Evolutionary conservation across 768 basidiomycete genomes (phyloP).

Genomic region (Mycena albidolilacea): DNA sequence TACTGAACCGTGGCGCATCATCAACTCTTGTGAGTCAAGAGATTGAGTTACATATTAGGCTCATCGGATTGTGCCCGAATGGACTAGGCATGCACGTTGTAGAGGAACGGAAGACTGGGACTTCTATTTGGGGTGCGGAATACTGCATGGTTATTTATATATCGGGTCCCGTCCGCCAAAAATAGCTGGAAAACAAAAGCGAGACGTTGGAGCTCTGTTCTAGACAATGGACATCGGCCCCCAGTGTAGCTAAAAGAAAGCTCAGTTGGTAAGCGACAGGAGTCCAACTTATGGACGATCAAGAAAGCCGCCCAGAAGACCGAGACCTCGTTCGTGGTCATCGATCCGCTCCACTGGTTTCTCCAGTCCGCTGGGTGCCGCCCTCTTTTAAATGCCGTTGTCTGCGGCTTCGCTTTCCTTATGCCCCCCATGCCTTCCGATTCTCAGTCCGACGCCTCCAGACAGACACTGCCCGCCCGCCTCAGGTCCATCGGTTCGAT

Average conservation of each 20-base stretch:
- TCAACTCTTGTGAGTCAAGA: no score
- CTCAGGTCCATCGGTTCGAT: slow-evolving; percentile 49
- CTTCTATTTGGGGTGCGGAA: no score
- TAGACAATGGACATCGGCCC: background rate
- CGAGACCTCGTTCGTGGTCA: background rate
- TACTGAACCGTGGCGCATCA: no score
- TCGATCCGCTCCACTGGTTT: slow-evolving; percentile 6
- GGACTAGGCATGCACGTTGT: no score
- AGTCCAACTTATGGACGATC: background rate
- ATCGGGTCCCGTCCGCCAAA: background rate
- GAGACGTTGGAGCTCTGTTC: background rate
- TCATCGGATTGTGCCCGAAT: no score
- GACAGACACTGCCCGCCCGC: slow-evolving; percentile 33
- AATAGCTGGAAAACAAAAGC: background rate
- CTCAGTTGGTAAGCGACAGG: background rate
- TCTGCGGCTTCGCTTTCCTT: slow-evolving; percentile 23
- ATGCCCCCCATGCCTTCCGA: slow-evolving; percentile 31
- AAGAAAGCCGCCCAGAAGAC: background rate
- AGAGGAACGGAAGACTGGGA: no score
- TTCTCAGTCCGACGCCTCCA: slow-evolving; percentile 22
- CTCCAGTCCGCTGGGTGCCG: slow-evolving; percentile 29
- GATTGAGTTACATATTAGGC: no score
- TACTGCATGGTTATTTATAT: no score
- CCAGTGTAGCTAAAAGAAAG: background rate
- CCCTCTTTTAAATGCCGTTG: slow-evolving; percentile 29